These are phyloP conservation scores for Penicillium verrucosum DNA, from an alignment of 2,329 filamentous ascomycete species.

Conservation along the genomic window DNA sequence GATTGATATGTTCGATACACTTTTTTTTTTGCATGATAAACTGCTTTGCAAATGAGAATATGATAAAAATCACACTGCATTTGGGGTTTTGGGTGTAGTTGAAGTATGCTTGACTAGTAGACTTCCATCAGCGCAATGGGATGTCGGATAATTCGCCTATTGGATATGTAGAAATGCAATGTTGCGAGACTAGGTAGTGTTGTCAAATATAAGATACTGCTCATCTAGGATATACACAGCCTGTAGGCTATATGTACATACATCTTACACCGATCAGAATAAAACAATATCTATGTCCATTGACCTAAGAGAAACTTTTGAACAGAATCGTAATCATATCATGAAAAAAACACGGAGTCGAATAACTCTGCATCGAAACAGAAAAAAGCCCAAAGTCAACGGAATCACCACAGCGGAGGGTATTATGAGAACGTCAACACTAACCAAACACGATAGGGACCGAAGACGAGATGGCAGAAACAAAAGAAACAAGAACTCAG, in stretches of 20 bases:
- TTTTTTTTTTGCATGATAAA: slow-evolving; percentile 4
- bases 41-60: slow-evolving; percentile 1
- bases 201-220: not conserved
- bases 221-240: not conserved
- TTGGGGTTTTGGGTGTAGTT: not conserved
- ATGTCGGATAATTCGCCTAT: not conserved
- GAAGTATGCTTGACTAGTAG: not conserved
- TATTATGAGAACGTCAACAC: slow-evolving; percentile 12
- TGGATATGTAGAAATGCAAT: no score
- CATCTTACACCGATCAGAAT: not conserved
- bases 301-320: slow-evolving; percentile 11
- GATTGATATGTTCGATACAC: slow-evolving; percentile 12
- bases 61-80: not conserved
- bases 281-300: slow-evolving; percentile 9
- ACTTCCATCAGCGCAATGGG: not conserved
- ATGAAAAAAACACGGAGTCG: slow-evolving; percentile 3
- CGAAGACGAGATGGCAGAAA: slow-evolving; percentile 10
- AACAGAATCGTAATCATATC: slow-evolving; percentile 13
- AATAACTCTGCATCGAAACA: slow-evolving; percentile 7
- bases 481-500: slow-evolving; percentile 1
- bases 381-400: slow-evolving; percentile 7
- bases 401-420: slow-evolving; percentile 13
- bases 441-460: slow-evolving; percentile 9
- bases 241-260: not conserved
- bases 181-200: not conserved